Evolutionary conservation across 139 green algal genomes (phyloP).

Genomic region (Volvox africanus): DNA sequence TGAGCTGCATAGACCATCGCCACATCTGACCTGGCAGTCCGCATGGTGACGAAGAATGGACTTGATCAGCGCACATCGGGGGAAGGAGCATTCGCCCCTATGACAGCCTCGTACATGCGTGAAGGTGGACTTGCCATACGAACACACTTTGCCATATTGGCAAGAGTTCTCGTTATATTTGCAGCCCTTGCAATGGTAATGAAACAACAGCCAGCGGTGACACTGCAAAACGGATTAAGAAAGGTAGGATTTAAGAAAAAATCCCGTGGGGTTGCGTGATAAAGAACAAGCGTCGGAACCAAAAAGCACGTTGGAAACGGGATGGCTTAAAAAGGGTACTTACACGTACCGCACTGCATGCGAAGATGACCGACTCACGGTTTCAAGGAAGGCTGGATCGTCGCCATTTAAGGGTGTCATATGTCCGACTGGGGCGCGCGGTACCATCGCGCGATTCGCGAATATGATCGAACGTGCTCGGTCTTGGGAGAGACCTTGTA

Average conservation of each 20-base stretch:
- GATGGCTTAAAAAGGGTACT: background rate
- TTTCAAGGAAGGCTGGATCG: slow-evolving; percentile 21
- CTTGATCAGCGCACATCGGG: slow-evolving; percentile 17
- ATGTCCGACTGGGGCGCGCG: background rate
- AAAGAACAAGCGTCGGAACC: background rate
- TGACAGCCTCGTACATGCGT: background rate
- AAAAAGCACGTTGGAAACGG: background rate
- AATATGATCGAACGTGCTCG: background rate
- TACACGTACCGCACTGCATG: background rate
- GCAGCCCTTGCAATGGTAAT: slow-evolving; percentile 23
- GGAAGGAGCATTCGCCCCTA: background rate
- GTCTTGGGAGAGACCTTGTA: background rate
- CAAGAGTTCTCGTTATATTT: background rate
- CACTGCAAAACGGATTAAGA: background rate
- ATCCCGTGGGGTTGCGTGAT: background rate
- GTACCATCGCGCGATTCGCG: background rate
- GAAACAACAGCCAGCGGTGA: slow-evolving; percentile 34
- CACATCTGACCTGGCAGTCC: background rate
- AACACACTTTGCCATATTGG: slow-evolving; percentile 2
- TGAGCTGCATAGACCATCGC: no score
- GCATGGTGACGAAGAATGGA: slow-evolving; percentile 7
- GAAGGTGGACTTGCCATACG: slow-evolving; percentile 24
- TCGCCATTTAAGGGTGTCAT: background rate
- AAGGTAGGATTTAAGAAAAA: background rate
- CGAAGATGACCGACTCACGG: background rate